Conservation (phyloP, 2,329 filamentous ascomycete genomes). For the Lecanicillium sp. region DNA sequence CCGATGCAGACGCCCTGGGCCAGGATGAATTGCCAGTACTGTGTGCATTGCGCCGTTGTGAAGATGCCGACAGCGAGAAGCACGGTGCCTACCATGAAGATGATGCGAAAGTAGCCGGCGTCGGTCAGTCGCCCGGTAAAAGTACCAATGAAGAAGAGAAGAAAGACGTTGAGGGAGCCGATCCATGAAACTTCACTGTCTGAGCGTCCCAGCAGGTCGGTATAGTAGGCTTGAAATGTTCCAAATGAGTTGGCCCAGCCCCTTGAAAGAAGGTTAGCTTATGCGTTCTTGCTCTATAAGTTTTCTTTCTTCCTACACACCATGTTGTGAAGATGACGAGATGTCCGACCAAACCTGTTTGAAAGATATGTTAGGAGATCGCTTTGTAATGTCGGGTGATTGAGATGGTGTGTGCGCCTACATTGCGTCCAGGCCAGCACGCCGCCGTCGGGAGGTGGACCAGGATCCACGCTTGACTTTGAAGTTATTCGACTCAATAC, state of each 20-base stretch:
- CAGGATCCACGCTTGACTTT: conserved; percentile 30
- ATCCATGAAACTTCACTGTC: conserved; percentile 45
- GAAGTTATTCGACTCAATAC: conserved; percentile 33
- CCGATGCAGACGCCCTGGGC: conserved; percentile 50
- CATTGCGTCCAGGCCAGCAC: conserved; percentile 36
- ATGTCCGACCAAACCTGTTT: conserved; percentile 22
- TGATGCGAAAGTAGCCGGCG: conserved; percentile 40
- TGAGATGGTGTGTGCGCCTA: too few relatives aligned
- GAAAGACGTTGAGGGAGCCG: conserved; percentile 44
- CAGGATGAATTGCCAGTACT: conserved; percentile 50
- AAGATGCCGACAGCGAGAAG: conserved; percentile 42
- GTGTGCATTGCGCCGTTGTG: conserved; percentile 31
- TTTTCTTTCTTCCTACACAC: conserved; percentile 14
- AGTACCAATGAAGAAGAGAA: conserved; percentile 46
- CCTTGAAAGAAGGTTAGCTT: conserved; percentile 16
- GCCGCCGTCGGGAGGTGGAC: conserved; percentile 44
- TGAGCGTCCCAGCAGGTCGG: conserved; percentile 24
- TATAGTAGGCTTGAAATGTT: conserved; percentile 47
- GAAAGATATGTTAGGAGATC: background rate
- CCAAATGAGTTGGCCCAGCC: conserved; percentile 48
- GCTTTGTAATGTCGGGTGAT: background rate
- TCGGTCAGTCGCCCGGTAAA: conserved; percentile 45
- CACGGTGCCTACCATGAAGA: conserved; percentile 30
- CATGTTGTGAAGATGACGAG: conserved; percentile 43
- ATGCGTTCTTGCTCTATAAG: background rate